A percentile compares a stretch with the other conserved stretches of the same genome.
Evolutionary conservation across 1,284 basidiomycete species (phyloP).

Genomic region (Fistulina hepatica): DNA sequence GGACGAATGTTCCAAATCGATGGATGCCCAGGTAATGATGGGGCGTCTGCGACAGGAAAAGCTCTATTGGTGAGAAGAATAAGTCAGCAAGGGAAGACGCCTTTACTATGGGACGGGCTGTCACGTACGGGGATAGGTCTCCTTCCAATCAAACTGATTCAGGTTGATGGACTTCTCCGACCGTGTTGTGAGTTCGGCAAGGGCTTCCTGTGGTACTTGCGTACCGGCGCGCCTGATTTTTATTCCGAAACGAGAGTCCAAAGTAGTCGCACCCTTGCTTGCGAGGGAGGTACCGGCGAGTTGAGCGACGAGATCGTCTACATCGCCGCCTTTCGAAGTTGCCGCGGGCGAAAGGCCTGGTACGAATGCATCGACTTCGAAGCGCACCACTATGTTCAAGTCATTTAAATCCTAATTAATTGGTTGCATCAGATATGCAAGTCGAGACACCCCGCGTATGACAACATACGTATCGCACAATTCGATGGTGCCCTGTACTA

Average conservation of each 20-base stretch:
- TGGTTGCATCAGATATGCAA: too few relatives aligned
- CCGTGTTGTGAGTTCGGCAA: constrained; percentile 40
- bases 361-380: constrained; percentile 32
- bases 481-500: constrained; percentile 38
- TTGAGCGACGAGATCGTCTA: constrained; percentile 28
- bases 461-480: constrained; percentile 36
- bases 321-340: constrained; percentile 14
- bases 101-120: too few relatives aligned
- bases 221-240: constrained; percentile 30
- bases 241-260: constrained; percentile 17
- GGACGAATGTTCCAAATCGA: constrained; percentile 31
- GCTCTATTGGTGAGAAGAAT: too few relatives aligned
- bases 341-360: constrained; percentile 12
- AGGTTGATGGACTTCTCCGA: constrained; percentile 23
- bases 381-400: constrained; percentile 39
- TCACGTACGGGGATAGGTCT: constrained; percentile 38
- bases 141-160: constrained; percentile 31
- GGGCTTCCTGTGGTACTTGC: constrained; percentile 29
- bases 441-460: too few relatives aligned
- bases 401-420: constrained; percentile 32
- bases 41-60: constrained; percentile 45
- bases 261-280: not conserved
- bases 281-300: constrained; percentile 21
- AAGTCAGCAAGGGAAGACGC: too few relatives aligned
- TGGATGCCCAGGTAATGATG: constrained; percentile 41